Conservation (phyloP, 1,284 basidiomycete genomes). For the Caloboletus firmus region DNA sequence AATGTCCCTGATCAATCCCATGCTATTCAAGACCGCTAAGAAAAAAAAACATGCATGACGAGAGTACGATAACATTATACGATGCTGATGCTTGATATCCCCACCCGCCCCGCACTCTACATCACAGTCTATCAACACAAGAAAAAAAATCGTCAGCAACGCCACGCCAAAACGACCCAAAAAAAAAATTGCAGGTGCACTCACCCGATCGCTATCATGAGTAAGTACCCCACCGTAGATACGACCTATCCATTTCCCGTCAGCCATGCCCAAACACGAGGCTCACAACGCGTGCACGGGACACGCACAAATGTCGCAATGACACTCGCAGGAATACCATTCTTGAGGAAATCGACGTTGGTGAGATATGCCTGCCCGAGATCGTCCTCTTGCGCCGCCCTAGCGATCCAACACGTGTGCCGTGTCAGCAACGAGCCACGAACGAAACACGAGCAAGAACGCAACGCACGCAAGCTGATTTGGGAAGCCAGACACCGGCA, state of each 20-base stretch:
- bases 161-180: background rate
- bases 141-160: background rate
- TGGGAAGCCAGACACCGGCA: conserved; percentile 97
- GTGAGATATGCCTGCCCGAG: conserved; percentile 85
- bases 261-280: background rate
- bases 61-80: background rate
- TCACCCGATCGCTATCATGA: conserved; percentile 24
- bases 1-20: too few species aligned
- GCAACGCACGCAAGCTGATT: conserved; percentile 88
- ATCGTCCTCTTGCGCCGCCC: conserved; percentile 94
- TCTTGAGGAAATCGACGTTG: conserved; percentile 90
- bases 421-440: background rate
- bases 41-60: background rate
- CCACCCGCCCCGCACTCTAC: background rate
- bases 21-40: too few species aligned
- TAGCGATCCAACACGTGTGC: conserved; percentile 30
- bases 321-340: conserved; percentile 89
- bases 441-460: background rate
- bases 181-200: background rate
- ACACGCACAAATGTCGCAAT: conserved; percentile 75
- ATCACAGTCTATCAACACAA: conserved; percentile 3
- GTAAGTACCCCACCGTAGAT: conserved; percentile 20
- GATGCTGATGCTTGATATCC: background rate
- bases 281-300: background rate
- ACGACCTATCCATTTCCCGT: conserved; percentile 19